These are phyloP conservation scores for Raffaelea albimanens DNA, from an alignment of 2,329 filamentous ascomycete genomes.

Conservation along the genomic window DNA sequence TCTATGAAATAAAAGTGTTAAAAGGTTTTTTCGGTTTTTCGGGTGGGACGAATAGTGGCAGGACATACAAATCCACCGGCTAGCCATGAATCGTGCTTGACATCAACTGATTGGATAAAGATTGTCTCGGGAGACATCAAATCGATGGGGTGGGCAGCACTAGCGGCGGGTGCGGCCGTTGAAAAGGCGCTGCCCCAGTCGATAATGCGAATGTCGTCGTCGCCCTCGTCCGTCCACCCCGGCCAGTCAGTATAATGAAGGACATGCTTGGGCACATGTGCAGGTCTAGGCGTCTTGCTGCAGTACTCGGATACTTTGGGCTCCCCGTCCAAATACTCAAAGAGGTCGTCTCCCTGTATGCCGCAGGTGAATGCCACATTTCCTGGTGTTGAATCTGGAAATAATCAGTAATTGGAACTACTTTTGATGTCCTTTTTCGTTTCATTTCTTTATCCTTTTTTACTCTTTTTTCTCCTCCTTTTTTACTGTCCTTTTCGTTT, in stretches of 20 bases:
- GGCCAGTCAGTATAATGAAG: neutral
- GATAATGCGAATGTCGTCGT: neutral
- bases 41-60: neutral
- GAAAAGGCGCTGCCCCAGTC: neutral
- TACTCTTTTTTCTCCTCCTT: too few species aligned
- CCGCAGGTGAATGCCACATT: neutral
- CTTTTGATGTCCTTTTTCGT: too few species aligned
- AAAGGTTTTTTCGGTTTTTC: too few species aligned
- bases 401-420: neutral
- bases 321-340: neutral
- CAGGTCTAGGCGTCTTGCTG: neutral
- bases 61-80: neutral
- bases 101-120: neutral
- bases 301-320: neutral
- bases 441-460: too few species aligned
- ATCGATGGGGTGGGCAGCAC: neutral
- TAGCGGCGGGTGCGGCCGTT: neutral
- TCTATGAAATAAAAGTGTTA: neutral
- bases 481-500: too few species aligned
- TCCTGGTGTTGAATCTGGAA: neutral
- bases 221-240: neutral
- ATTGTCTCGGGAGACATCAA: neutral
- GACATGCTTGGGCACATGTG: neutral
- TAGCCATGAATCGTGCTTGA: slow-evolving; percentile 1
- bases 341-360: neutral